A percentile compares a stretch with the other conserved stretches of the same genome.
phyloP scores from a whole-genome alignment of 1,139 yeast species.

The Magnusiomyces fungicola region DNA sequence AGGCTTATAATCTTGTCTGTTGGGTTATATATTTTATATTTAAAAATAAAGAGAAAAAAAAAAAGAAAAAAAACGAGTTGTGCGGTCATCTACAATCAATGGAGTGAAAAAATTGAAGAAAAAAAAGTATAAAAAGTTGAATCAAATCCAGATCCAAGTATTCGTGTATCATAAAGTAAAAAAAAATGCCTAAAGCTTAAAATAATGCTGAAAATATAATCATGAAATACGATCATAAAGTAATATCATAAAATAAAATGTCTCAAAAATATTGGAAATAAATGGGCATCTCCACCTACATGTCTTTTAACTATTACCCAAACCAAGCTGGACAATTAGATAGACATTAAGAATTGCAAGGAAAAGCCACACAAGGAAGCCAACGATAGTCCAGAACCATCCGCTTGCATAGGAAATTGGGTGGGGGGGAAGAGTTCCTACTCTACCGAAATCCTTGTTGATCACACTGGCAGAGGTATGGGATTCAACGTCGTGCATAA shows the following conservation, averaged over 20 bases:
- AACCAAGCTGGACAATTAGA: conserved; percentile 57
- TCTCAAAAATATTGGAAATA: too few species aligned
- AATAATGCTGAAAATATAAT: neutral
- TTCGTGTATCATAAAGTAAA: neutral
- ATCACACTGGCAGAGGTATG: neutral
- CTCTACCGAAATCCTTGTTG: neutral
- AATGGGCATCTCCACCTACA: too few species aligned
- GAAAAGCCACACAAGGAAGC: conserved; percentile 53
- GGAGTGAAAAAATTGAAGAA: too few species aligned
- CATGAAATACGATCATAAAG: neutral
- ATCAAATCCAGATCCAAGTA: neutral
- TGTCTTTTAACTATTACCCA: conserved; percentile 5
- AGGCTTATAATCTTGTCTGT: too few species aligned
- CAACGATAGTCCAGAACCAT: conserved; percentile 48
- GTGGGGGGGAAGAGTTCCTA: conserved; percentile 4
- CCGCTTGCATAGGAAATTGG: conserved; percentile 36
- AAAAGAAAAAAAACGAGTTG: too few species aligned
- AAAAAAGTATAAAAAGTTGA: too few species aligned
- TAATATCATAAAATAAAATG: too few species aligned
- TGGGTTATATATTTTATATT: too few species aligned
- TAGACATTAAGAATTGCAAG: conserved; percentile 59
- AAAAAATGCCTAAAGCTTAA: neutral
- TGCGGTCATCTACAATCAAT: too few species aligned
- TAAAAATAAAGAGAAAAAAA: too few species aligned
- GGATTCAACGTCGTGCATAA: neutral